Evolutionary conservation across 2,329 filamentous ascomycete genomes (phyloP).

Genomic region (Cephalotrichum gorgonifer): DNA sequence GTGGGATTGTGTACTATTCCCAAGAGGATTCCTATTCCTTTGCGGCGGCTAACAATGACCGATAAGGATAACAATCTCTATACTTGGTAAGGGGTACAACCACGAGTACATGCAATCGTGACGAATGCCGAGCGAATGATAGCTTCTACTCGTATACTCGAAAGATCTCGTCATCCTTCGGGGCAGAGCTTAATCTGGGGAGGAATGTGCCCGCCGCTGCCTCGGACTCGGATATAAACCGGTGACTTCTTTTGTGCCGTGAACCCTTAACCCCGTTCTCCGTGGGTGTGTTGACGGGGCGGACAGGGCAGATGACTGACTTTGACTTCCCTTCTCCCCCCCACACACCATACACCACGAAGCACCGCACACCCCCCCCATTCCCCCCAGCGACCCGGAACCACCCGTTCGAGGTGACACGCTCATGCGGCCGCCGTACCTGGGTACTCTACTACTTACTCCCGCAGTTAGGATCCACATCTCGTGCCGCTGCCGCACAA

Average conservation of each 20-base stretch:
- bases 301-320: not conserved
- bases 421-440: not conserved
- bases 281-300: not conserved
- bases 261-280: conserved; percentile 2
- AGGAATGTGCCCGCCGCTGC: too few species aligned
- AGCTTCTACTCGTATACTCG: too few species aligned
- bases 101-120: too few species aligned
- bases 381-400: conserved; percentile 2
- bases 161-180: not conserved
- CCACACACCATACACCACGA: too few species aligned
- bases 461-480: too few species aligned
- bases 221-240: conserved; percentile 4
- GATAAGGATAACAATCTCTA: too few species aligned
- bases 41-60: too few species aligned
- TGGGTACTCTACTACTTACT: not conserved
- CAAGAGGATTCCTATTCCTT: too few species aligned
- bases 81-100: too few species aligned
- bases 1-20: too few species aligned
- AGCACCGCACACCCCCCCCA: not conserved
- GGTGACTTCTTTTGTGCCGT: not conserved
- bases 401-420: not conserved
- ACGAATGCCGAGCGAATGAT: too few species aligned
- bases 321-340: too few species aligned
- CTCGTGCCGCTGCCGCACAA: not conserved
- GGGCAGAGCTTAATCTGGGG: not conserved